Conservation (phyloP, 1,139 yeast species). For the Candida freyschussii region DNA sequence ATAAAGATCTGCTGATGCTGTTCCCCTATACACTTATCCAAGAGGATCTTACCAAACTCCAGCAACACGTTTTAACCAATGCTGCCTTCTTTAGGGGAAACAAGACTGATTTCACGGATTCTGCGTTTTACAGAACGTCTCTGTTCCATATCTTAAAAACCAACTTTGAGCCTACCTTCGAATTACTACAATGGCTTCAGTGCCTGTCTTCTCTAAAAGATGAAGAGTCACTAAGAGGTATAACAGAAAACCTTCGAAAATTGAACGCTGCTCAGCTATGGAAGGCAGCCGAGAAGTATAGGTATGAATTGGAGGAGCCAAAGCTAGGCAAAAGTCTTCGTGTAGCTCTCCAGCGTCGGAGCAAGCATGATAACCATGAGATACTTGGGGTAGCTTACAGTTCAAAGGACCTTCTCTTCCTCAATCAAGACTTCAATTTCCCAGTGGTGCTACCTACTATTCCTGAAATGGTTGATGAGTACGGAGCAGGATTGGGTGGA, state of each 20-base stretch:
- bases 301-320: slow-evolving; percentile 78
- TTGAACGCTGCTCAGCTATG: slow-evolving; percentile 68
- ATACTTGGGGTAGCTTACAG: slow-evolving; percentile 3
- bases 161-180: slow-evolving; percentile 71
- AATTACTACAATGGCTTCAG: slow-evolving; percentile 86
- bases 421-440: slow-evolving; percentile 23
- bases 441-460: slow-evolving; percentile 52
- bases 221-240: slow-evolving; percentile 53
- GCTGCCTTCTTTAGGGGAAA: slow-evolving; percentile 24
- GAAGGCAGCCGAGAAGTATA: slow-evolving; percentile 69
- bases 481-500: slow-evolving; percentile 61
- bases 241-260: slow-evolving; percentile 50
- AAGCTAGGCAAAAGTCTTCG: slow-evolving; percentile 48
- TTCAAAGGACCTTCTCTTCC: slow-evolving; percentile 7
- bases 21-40: slow-evolving; percentile 40
- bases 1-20: slow-evolving; percentile 31
- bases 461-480: slow-evolving; percentile 52
- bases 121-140: slow-evolving; percentile 19
- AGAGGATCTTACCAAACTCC: slow-evolving; percentile 17
- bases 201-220: slow-evolving; percentile 62
- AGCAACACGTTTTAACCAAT: slow-evolving; percentile 17
- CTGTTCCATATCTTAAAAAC: slow-evolving; percentile 45
- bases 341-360: slow-evolving; percentile 12
- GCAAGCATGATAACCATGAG: slow-evolving; percentile 35
- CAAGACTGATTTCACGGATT: slow-evolving; percentile 14